Base-by-base conservation (phyloP, 371 early-diverging fungal genomes). In the Syncephalis plumigaleata region DNA sequence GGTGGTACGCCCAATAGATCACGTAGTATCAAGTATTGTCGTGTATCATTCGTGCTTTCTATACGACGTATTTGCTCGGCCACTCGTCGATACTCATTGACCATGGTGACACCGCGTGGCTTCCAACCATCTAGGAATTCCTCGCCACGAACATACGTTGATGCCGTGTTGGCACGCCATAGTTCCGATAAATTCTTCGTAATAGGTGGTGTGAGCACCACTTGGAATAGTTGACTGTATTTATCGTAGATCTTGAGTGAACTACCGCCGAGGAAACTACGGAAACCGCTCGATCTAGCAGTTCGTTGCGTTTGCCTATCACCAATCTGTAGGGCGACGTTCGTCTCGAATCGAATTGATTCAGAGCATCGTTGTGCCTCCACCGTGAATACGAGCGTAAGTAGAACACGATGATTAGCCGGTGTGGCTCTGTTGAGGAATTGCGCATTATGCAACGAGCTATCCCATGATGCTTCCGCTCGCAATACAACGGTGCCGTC, bases 111-210 rank as follows among this genome's bases (percentile, higher is more conserved):
- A 1, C 85, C 82, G 1, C 79, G 71, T 0, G 88, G 87, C 43
- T 70, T 65, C 87, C 88, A 88, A 1, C 59, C 53, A 1, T 67
- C 76, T 48, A 85, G 56, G 26, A 75, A 69, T 48, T 88, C 89
- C 49, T 86, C 83, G 16, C 89, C 91, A n/a, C 88, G 77, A 1
- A 88, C 80, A 53, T 86, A 84, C 46, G 80, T 71, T 23, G 67
- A 61, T 3, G 78, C 77, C 1, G 84, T 81, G 58, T 83, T 79
- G 24, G 81, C 60, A 1, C 79, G 66, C 86, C 86, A 85, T 16
- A 83, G 55, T 7, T 81, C 76, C 16, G 69, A 67, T 7, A 66
- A 55, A 21, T 68, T 65, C 36, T 66, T 63, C 2, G 73, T 69
- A 66, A 70, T 70, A 11, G 70, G 68, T 1, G 81, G 81, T 25